Base-by-base conservation (phyloP, 768 basidiomycete genomes). In the Hygrocybe punicea region DNA sequence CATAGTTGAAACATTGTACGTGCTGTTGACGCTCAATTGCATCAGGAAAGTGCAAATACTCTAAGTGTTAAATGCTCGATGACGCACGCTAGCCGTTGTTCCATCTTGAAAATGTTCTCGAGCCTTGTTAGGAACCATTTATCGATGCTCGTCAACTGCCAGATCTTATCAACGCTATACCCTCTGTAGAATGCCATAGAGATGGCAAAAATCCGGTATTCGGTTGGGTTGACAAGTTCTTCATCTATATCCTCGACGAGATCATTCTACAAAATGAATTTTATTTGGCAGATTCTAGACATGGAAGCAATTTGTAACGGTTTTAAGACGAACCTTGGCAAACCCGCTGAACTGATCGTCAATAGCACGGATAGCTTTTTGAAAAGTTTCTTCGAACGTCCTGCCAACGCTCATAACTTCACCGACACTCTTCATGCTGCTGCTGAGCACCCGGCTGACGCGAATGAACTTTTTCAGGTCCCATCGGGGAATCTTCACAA, bases 391-490 rank as follows among this genome's bases (percentile, higher is more conserved):
- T 71, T 98, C 96, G 67, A 99, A 99, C 4, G 94, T 97, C 64
- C 96, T 80, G 13, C 96, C 96, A 62, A 99, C 98, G 63, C 91
- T 93, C 97, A 99, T 99, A 56, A 99, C 96, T 73, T 99, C 96
- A 24, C 96, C 96, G 7, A 99, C 96, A 65, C 91, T 93, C 82
- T 98, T 98, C 96, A 99, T 98, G 73, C 91, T 93, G 63, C 89
- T 92, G 72, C 92, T 93, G 49, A 99, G 77, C 39, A 91, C 79
- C 57, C 89, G 84, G 69, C 91, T 94, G 66, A 99, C 96, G 46
- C 96, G 85, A 65, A 66, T 93, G 77, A 99, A 99, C 81, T 99
- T 99, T 74, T 95, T 95, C 68, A 98, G 77, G 74, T 99, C 97
- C 96, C 96, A 99, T 61, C 96, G 89, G 55, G 96, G 96, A 65